These are phyloP conservation scores for Phytopythium boreale DNA, from an alignment of 352 stramenopile genomes.

Conservation along the genomic window DNA sequence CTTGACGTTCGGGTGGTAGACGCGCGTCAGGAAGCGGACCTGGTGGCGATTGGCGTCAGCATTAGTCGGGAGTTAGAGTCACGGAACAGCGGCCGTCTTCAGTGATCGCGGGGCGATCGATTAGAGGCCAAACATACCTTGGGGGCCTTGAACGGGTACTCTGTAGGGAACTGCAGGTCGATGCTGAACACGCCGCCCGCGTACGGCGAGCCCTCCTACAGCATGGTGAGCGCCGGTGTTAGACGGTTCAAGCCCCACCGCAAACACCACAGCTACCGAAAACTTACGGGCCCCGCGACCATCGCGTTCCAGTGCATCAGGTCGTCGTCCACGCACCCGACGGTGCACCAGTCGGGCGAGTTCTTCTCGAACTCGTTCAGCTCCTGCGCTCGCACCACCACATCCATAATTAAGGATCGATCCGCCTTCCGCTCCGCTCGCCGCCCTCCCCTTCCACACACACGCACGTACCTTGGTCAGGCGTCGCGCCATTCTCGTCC, in stretches of 20 bases:
- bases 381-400: conserved; percentile 38
- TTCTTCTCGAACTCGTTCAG: conserved; percentile 88
- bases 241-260: background rate
- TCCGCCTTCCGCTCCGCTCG: background rate
- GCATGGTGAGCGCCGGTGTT: background rate
- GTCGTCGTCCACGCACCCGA: conserved; percentile 83
- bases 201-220: conserved; percentile 84
- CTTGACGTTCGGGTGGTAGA: conserved; percentile 98
- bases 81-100: too few relatives aligned
- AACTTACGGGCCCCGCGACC: conserved; percentile 82
- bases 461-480: conserved; percentile 62
- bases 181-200: conserved; percentile 92
- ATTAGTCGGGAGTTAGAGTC: background rate
- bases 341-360: conserved; percentile 88
- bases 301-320: conserved; percentile 91
- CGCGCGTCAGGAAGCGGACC: conserved; percentile 93
- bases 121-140: conserved; percentile 34
- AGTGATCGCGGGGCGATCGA: too few relatives aligned
- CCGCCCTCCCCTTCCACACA: background rate
- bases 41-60: conserved; percentile 9
- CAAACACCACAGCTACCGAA: background rate
- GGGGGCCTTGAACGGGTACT: conserved; percentile 96
- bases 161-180: conserved; percentile 93
- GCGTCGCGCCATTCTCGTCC: conserved; percentile 62
- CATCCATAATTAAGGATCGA: background rate